These are phyloP conservation scores for Aplosporella prunicola DNA, from an alignment of 2,329 filamentous ascomycete genomes.

Conservation along the genomic window DNA sequence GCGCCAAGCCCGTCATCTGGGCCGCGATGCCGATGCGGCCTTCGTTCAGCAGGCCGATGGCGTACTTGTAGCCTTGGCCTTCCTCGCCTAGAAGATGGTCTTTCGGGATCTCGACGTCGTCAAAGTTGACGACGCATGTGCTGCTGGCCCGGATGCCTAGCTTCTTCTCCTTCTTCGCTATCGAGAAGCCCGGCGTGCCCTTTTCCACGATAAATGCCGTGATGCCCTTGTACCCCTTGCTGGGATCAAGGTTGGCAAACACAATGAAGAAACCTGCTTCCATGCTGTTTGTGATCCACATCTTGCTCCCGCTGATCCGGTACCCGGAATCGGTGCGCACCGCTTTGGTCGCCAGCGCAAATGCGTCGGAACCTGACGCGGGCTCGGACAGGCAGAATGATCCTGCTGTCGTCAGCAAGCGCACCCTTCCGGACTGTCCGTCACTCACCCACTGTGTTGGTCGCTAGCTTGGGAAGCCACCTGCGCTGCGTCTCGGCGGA, in stretches of 20 bases:
- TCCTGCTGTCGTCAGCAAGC: conserved; percentile 27
- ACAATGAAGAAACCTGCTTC: conserved; percentile 95
- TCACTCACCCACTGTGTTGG: conserved; percentile 61
- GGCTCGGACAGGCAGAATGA: conserved; percentile 93
- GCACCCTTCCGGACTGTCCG: too few relatives aligned
- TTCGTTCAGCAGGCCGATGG: conserved; percentile 88
- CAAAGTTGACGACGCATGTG: conserved; percentile 95
- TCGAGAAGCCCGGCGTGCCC: conserved; percentile 75
- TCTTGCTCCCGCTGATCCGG: conserved; percentile 84
- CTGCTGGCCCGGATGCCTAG: conserved; percentile 91
- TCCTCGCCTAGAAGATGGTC: conserved; percentile 81
- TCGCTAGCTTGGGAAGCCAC: conserved; percentile 83
- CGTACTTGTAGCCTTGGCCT: conserved; percentile 95
- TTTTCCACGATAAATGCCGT: conserved; percentile 94
- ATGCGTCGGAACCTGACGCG: conserved; percentile 87
- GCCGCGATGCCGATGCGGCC: conserved; percentile 96
- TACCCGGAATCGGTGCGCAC: conserved; percentile 75
- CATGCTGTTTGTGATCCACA: conserved; percentile 99
- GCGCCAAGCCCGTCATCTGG: conserved; percentile 94
- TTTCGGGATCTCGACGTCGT: conserved; percentile 84
- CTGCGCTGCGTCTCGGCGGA: conserved; percentile 68
- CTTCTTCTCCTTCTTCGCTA: conserved; percentile 99
- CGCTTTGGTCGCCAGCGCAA: conserved; percentile 86
- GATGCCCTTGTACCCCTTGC: conserved; percentile 93
- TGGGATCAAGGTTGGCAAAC: conserved; percentile 88